Base-by-base conservation (phyloP, 2,329 filamentous ascomycete species). In the Aspergillus sp. region DNA sequence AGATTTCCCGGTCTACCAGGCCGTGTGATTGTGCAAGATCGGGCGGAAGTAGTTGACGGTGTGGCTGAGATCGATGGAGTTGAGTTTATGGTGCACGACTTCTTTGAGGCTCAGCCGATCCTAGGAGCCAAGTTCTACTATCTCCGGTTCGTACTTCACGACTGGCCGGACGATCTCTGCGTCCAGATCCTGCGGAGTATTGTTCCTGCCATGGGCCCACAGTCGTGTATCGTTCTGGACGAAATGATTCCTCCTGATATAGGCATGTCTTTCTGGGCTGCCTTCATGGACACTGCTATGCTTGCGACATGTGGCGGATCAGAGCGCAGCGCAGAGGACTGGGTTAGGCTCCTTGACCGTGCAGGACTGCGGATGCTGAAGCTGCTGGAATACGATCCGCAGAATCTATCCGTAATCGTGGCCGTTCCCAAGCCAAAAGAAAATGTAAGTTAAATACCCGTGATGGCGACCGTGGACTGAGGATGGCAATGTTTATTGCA, bases 241-340 rank as follows among this genome's bases (percentile, higher is more conserved):
- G 56, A 58, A n/a, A 54, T 54, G 18, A 42, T 54, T 12, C 51
- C 50, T 3, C 20, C 51, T 1, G 51, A 58, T 20, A 24, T 16
- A 3, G 36, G 29, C 2, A 45, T 54, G n/a, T 22, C 51, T 11
- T n/a, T 50, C 29, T 29, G n/a, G 6, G 26, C 45, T 18, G 29
- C 22, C 9, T 45, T 49, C 26, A 54, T 58, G 56, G 51, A 58
- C 18, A 54, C 53, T 26, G 14, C 47, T 7, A 54, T 55, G 53
- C n/a, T 55, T 16, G 46, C 46, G 11, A 4, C 46, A 3, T 16
- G 12, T 5, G 46, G 46, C 7, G 53, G 53, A 5, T 54, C 49
- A 42, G 50, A 58, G 51, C 51, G 56, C 5, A 58, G 50, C 6
- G 16, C 24, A 51, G 36, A 18, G 36, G 39, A 58, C 12, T 58